These are phyloP conservation scores for Flaveria bidentis DNA, from an alignment of 129 eudicot species.

Conservation along the genomic window DNA sequence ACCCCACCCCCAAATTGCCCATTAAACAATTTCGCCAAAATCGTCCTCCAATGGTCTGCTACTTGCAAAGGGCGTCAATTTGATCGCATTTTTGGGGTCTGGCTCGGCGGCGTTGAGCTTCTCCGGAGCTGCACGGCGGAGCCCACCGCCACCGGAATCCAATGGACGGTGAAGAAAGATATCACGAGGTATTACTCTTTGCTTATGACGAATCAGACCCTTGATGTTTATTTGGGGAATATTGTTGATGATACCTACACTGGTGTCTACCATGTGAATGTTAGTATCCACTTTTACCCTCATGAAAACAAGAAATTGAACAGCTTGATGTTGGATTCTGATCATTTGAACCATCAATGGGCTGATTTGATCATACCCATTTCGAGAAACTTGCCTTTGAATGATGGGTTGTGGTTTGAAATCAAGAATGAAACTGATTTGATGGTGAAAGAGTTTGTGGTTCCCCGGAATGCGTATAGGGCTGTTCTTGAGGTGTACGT, in stretches of 20 bases:
- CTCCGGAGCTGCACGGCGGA: conserved; percentile 91
- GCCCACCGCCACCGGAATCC: conserved; percentile 63
- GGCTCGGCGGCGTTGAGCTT: conserved; percentile 84
- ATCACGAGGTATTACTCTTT: conserved; percentile 65
- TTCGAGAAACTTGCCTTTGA: conserved; percentile 58
- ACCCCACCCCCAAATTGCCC: conserved; percentile 57
- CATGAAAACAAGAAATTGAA: conserved; percentile 18
- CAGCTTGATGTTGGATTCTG: neutral
- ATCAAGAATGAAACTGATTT: conserved; percentile 51
- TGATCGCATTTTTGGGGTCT: conserved; percentile 75
- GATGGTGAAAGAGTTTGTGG: conserved; percentile 40
- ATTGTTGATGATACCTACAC: conserved; percentile 63
- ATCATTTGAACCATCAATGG: conserved; percentile 19
- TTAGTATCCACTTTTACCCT: conserved; percentile 65
- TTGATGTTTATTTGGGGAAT: conserved; percentile 74
- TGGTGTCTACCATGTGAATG: conserved; percentile 76
- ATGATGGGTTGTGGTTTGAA: conserved; percentile 89
- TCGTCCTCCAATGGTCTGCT: conserved; percentile 70
- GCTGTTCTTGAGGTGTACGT: conserved; percentile 87
- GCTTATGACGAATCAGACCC: conserved; percentile 56
- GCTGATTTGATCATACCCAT: conserved; percentile 86
- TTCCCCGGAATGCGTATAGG: conserved; percentile 62
- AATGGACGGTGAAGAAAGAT: conserved; percentile 76
- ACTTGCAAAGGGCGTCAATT: conserved; percentile 74
- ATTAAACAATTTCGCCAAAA: conserved; percentile 38